These are phyloP conservation scores for Solanum lycopersicoides DNA, from an alignment of 257 asterid genomes.

Conservation along the genomic window DNA sequence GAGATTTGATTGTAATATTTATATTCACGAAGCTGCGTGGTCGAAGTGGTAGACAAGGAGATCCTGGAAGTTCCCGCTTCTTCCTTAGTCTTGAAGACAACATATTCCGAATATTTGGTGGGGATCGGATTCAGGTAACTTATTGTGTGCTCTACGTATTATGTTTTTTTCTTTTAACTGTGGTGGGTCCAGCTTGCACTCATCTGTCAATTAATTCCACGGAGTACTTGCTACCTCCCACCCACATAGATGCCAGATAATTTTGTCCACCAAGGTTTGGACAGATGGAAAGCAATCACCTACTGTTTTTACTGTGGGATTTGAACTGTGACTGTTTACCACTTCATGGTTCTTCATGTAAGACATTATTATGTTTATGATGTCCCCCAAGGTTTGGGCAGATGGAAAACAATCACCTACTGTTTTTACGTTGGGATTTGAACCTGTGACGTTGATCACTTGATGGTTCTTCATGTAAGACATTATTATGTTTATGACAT, in stretches of 20 bases:
- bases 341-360: not conserved
- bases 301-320: not conserved
- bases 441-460: not conserved
- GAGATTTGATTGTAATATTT: not conserved
- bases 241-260: not conserved
- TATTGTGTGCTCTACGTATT: not conserved
- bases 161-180: not conserved
- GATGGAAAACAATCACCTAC: too few species aligned
- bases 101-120: slow-evolving; percentile 95
- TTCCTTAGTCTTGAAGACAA: slow-evolving; percentile 98
- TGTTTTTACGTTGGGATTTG: too few species aligned
- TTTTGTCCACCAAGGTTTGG: not conserved
- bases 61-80: slow-evolving; percentile 98
- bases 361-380: slow-evolving; percentile 11
- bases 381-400: not conserved
- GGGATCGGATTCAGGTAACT: slow-evolving; percentile 90
- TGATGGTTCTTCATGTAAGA: not conserved
- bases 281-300: not conserved
- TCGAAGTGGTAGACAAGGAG: slow-evolving; percentile 99
- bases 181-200: not conserved
- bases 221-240: not conserved
- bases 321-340: not conserved
- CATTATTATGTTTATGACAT: slow-evolving; percentile 11
- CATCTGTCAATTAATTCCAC: not conserved
- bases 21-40: slow-evolving; percentile 68